A percentile compares a stretch with the other conserved stretches of the same genome.
Conservation (phyloP, 2,329 filamentous ascomycete genomes). For the Pseudomassariella vexata region DNA sequence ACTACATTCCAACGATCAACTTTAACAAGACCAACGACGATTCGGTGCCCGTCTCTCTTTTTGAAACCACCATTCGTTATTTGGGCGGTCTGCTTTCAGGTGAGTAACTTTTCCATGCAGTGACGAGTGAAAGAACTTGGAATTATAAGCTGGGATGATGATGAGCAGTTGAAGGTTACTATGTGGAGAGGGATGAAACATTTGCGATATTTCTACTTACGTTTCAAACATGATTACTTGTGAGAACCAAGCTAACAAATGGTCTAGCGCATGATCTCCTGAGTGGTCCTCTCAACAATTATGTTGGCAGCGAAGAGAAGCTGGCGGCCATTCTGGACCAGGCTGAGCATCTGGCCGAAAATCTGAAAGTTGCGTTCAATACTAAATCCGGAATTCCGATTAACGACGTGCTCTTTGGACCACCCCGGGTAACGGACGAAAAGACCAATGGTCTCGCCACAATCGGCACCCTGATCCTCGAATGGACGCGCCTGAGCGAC, state of each 20-base stretch:
- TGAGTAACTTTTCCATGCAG: constrained; percentile 21
- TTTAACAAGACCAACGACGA: constrained; percentile 55
- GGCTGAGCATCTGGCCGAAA: constrained; percentile 62
- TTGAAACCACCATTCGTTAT: constrained; percentile 89
- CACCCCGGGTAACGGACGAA: constrained; percentile 40
- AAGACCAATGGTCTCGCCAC: constrained; percentile 68
- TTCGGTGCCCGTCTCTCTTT: constrained; percentile 57
- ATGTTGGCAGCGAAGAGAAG: constrained; percentile 36
- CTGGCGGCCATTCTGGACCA: constrained; percentile 61
- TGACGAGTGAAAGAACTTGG: no score
- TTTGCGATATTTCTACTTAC: no score
- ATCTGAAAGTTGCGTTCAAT: constrained; percentile 71
- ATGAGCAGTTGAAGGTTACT: no score
- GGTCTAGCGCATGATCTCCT: constrained; percentile 63
- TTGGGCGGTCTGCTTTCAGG: constrained; percentile 75
- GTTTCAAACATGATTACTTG: no score
- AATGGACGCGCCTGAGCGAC: constrained; percentile 79
- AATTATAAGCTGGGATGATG: no score
- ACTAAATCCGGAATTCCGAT: constrained; percentile 70
- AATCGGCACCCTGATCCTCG: constrained; percentile 71
- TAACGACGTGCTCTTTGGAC: constrained; percentile 59
- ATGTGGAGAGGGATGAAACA: no score
- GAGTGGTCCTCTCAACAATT: constrained; percentile 53
- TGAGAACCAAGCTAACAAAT: constrained; percentile 4
- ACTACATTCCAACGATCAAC: constrained; percentile 65